These are phyloP conservation scores for Metschnikowia gelsemii DNA, from an alignment of 805 yeast species.

Conservation along the genomic window DNA sequence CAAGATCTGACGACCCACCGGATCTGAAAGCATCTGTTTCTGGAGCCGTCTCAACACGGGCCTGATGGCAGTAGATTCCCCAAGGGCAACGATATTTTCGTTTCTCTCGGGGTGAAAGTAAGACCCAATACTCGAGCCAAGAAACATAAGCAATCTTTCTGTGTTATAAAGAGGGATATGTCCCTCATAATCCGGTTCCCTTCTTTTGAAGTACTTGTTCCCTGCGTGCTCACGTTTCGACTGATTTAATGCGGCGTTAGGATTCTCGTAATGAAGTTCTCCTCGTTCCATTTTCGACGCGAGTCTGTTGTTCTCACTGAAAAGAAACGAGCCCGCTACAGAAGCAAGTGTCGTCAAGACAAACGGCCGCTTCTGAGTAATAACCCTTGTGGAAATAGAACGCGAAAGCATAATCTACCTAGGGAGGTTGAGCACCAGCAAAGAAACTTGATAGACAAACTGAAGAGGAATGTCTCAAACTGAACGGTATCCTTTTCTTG, in stretches of 20 bases:
- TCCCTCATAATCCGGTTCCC: constrained; percentile 58
- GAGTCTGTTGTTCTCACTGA: constrained; percentile 47
- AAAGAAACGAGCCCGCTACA: constrained; percentile 31
- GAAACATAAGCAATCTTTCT: constrained; percentile 65
- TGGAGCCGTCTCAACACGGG: constrained; percentile 62
- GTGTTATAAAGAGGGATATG: constrained; percentile 70
- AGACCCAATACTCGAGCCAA: constrained; percentile 77
- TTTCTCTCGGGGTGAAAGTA: constrained; percentile 74
- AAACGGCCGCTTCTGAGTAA: constrained; percentile 15
- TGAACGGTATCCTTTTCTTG: no score
- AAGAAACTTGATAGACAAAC: no score
- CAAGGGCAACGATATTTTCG: constrained; percentile 74
- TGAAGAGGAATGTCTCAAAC: no score
- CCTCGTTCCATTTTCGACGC: constrained; percentile 63
- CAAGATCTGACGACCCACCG: constrained; percentile 73
- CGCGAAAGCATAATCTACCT: constrained; percentile 10
- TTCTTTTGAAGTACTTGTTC: constrained; percentile 37
- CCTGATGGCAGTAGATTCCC: constrained; percentile 85
- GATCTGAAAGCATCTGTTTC: constrained; percentile 70
- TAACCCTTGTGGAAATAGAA: constrained; percentile 1
- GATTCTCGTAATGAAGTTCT: constrained; percentile 40
- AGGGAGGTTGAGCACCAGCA: not conserved
- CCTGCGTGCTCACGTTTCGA: constrained; percentile 21
- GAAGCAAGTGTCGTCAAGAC: constrained; percentile 17
- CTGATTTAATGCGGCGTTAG: constrained; percentile 31